Base-by-base conservation (phyloP, 148 eudicot species). In the Rhododendron henanense region DNA sequence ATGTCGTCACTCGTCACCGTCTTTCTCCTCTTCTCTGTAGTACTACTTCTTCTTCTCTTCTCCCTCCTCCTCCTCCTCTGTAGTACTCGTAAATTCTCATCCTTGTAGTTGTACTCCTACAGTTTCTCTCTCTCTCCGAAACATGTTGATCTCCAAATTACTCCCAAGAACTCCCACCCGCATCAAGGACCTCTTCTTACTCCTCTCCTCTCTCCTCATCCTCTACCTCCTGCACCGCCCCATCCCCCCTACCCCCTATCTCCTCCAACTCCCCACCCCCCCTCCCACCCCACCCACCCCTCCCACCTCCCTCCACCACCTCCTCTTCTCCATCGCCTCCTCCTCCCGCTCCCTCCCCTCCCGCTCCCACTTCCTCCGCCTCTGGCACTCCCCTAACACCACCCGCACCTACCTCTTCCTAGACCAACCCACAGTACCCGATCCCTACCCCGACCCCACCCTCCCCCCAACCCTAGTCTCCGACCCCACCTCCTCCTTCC, bases 261-360 rank as follows among this genome's bases (percentile, higher is more conserved):
- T 10, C 73, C 73, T 19, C 65, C 23, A 14, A 48, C 8, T 44
- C 48, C 41, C 83, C 55, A n/a, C 75, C 45, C 80, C 84, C 28
- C 88, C 91, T 2, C 89, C 63, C 81, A 6, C 48, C 10, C 2
- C 10, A 0, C 10, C 48, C 10, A 6, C 81, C 53, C 2, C 87
- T 47, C 25, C 91, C 44, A 87, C 92, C 61, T 91, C 92, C 35
- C 82, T 65, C 88, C 81, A 45, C 63, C 90, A 90, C 88, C 85
- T 93, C 83, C 88, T 90, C 88, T 92, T 94, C 91, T 89, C 94
- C 39, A 79, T 94, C 61, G 95, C 76, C 76, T 31, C 76, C 76
- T 71, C 76, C 39, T 71, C 76, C 76, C 76, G 18, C 19, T 71
- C 76, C 76, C 37, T 71, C 19, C 76, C 76, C 39, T 2, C 18